A percentile compares a stretch with the other conserved stretches of the same genome.
Evolutionary conservation across 2,329 filamentous ascomycete species (phyloP).

Genomic region (Arthrobotrys pseudoclavata): DNA sequence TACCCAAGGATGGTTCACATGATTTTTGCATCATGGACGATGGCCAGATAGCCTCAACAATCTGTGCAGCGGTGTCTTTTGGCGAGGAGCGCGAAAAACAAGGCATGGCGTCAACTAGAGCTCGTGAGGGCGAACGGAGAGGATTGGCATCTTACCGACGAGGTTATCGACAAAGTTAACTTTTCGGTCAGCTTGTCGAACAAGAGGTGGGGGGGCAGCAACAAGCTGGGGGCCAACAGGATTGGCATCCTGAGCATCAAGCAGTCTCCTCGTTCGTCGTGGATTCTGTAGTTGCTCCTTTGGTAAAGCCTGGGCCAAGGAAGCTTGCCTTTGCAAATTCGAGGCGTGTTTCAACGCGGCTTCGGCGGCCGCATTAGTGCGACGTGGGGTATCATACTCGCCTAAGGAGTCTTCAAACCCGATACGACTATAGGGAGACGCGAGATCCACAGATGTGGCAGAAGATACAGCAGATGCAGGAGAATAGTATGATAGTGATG

Average conservation of each 20-base stretch:
- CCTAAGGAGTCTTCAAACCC: constrained; percentile 23
- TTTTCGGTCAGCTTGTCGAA: constrained; percentile 91
- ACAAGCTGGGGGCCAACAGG: constrained; percentile 71
- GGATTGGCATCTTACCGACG: constrained; percentile 80
- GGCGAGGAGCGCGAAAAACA: constrained; percentile 64
- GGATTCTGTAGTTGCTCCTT: constrained; percentile 76
- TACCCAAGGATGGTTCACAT: constrained; percentile 78
- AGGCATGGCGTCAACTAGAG: constrained; percentile 62
- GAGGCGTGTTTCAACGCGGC: constrained; percentile 45
- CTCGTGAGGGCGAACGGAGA: constrained; percentile 25
- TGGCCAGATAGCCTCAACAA: constrained; percentile 97
- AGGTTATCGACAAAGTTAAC: constrained; percentile 95
- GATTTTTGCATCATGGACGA: constrained; percentile 84
- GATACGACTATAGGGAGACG: constrained; percentile 31
- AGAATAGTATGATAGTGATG: constrained; percentile 35
- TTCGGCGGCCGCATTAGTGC: constrained; percentile 27
- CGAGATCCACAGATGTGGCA: constrained; percentile 38
- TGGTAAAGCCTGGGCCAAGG: constrained; percentile 69
- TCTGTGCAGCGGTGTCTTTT: constrained; percentile 93
- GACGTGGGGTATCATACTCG: constrained; percentile 34
- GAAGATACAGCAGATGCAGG: constrained; percentile 41
- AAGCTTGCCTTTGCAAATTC: constrained; percentile 43
- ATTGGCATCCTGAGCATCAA: constrained; percentile 66
- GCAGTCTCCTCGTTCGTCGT: constrained; percentile 62
- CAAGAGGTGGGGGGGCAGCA: constrained; percentile 74